Evolutionary conservation across 108 stramenopile genomes (phyloP), one percentile per base, ranked within the genome.

Genomic region (Cyclotella kingstonii): DNA sequence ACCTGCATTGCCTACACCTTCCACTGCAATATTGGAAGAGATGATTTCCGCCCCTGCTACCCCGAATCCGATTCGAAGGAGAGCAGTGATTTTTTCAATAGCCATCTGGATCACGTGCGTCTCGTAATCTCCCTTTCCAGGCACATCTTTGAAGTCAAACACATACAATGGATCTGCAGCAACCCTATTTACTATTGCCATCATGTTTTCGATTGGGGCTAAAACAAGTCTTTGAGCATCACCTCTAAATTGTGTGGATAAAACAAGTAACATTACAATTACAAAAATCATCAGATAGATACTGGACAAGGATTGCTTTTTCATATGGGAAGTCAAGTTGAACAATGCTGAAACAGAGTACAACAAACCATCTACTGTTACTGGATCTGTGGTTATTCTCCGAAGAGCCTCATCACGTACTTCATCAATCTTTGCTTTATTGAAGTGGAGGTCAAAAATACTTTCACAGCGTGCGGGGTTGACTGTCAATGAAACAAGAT

Each of bases 21-120:
- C 82, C n/a, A 82, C 73, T 12, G 85, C 83, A 43, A 98, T 78
- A 63, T 97, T 96, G 0, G 89, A 87, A 8, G 94, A 91, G 69
- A 98, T 97, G 48, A 98, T 96, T 49, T 87, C 94, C 14, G 95
- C 95, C 21, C 98, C 93, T 19, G 88, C 93, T 4, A 95, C 88
- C 8, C 76, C 82, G 22, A 65, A 59, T 26, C 76, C 74, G n/a
- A 76, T 42, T n/a, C 76, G 70, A 15, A 77, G 60, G 8, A 81
- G 45, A 7, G 71, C 68, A 22, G 73, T 76, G 18, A 78, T 81
- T 60, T 68, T 78, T 46, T 68, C 58, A n/a, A 78, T 76, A 6
- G 76, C 80, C 30, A 53, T 14, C 28, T 66, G 70, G 15, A 81
- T 71, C 6, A 68, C 53, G 12, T 74, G 50, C 7, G 76, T 77